Evolutionary conservation across 2,329 filamentous ascomycete genomes (phyloP).

Genomic region (Ascochyta koolunga): DNA sequence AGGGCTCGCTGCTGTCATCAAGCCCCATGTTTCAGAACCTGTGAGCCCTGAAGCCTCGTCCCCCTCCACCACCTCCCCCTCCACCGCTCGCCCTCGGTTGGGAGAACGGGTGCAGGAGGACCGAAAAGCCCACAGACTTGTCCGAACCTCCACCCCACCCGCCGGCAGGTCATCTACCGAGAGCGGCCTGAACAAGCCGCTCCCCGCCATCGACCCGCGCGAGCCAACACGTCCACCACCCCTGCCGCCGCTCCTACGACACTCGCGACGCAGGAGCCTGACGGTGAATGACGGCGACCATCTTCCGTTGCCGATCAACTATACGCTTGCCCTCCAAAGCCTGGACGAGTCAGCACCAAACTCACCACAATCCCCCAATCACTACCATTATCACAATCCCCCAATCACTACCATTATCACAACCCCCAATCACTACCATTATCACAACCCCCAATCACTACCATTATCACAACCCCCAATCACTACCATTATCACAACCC

Average conservation of each 20-base stretch:
- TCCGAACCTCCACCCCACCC: constrained; percentile 41
- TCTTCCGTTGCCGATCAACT: constrained; percentile 47
- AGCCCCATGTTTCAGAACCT: constrained; percentile 43
- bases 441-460: too few relatives aligned
- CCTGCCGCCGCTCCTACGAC: constrained; percentile 16
- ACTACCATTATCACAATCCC: too few relatives aligned
- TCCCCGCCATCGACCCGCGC: constrained; percentile 11
- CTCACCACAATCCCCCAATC: constrained; percentile 11
- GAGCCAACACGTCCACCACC: constrained; percentile 10
- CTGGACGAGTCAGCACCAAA: constrained; percentile 32
- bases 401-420: too few relatives aligned
- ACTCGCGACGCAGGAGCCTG: constrained; percentile 40
- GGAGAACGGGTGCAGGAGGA: constrained; percentile 38
- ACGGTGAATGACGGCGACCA: constrained; percentile 44
- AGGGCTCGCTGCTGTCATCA: constrained; percentile 46
- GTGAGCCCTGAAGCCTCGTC: constrained; percentile 38
- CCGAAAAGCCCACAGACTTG: constrained; percentile 51
- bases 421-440: background rate
- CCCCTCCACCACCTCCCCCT: constrained; percentile 43
- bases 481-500: too few relatives aligned
- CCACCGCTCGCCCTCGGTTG: constrained; percentile 41
- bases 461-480: constrained; percentile 10
- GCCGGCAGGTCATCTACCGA: constrained; percentile 26
- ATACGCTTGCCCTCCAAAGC: constrained; percentile 46
- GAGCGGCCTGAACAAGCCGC: constrained; percentile 15